Evolutionary conservation across 768 basidiomycete genomes (phyloP).

Genomic region (Suillus variegatus): DNA sequence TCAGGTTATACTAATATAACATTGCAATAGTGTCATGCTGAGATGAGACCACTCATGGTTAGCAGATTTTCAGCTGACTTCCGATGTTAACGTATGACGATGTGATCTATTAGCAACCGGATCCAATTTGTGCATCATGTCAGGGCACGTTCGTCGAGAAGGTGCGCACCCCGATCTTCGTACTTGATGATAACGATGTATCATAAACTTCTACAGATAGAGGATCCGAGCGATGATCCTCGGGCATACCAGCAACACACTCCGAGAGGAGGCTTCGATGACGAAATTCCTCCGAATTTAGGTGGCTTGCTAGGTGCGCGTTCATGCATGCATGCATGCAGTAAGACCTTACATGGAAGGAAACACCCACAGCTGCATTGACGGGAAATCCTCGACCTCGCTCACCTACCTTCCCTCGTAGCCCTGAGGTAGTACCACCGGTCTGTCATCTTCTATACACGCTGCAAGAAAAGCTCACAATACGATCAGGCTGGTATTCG

Average conservation of each 20-base stretch:
- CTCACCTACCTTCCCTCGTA: constrained; percentile 18
- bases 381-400: constrained; percentile 12
- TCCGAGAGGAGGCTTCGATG: constrained; percentile 28
- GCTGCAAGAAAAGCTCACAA: constrained; percentile 3
- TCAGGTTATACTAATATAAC: constrained; percentile 6
- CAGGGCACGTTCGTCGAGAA: constrained; percentile 81
- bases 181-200: constrained; percentile 7
- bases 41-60: constrained; percentile 86
- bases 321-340: not conserved
- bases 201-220: constrained; percentile 51
- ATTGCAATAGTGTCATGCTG: constrained; percentile 69
- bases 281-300: constrained; percentile 26
- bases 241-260: constrained; percentile 55
- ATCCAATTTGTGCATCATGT: constrained; percentile 85
- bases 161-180: constrained; percentile 36
- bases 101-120: constrained; percentile 55
- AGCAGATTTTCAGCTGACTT: constrained; percentile 11
- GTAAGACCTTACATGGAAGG: not conserved
- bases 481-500: constrained; percentile 29
- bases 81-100: constrained; percentile 1
- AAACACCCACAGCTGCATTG: constrained; percentile 4
- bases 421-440: constrained; percentile 16
- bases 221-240: constrained; percentile 74
- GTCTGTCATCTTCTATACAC: constrained; percentile 12
- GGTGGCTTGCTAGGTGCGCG: constrained; percentile 6